phyloP scores from a whole-genome alignment of 192 early-diverging fungal genomes.

The Coemansia sp. region DNA sequence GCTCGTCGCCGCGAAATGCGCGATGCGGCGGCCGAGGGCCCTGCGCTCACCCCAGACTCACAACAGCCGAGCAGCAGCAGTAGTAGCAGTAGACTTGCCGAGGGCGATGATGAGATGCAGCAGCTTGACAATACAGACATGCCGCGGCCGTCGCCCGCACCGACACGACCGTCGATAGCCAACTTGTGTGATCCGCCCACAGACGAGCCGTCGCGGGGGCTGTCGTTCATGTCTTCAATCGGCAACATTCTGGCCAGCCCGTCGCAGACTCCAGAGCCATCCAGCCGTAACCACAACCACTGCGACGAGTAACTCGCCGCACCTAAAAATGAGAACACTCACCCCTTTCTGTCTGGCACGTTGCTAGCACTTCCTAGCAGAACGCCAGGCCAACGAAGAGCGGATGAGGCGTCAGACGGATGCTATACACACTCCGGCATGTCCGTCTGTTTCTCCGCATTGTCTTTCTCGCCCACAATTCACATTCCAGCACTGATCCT shows the following conservation, averaged over 20 bases:
- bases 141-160: conserved; percentile 8
- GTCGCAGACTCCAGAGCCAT: conserved; percentile 16
- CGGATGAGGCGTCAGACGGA: neutral
- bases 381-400: neutral
- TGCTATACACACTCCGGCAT: neutral
- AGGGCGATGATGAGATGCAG: conserved; percentile 11
- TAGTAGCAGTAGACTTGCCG: conserved; percentile 11
- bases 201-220: neutral
- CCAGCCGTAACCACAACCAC: conserved; percentile 2
- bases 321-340: neutral
- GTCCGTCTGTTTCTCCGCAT: neutral
- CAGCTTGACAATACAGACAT: conserved; percentile 1
- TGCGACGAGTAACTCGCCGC: conserved; percentile 2
- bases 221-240: conserved; percentile 24
- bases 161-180: conserved; percentile 33
- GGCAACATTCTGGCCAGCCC: conserved; percentile 27
- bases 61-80: conserved; percentile 8
- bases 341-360: neutral
- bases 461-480: neutral
- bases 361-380: neutral
- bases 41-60: neutral
- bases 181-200: conserved; percentile 22
- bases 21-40: conserved; percentile 13
- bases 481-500: neutral
- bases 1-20: conserved; percentile 42